Evolutionary conservation across 2,329 filamentous ascomycete species (phyloP), one percentile per base, ranked within the genome.

Genomic region (Calonectria pseudoturangicola): DNA sequence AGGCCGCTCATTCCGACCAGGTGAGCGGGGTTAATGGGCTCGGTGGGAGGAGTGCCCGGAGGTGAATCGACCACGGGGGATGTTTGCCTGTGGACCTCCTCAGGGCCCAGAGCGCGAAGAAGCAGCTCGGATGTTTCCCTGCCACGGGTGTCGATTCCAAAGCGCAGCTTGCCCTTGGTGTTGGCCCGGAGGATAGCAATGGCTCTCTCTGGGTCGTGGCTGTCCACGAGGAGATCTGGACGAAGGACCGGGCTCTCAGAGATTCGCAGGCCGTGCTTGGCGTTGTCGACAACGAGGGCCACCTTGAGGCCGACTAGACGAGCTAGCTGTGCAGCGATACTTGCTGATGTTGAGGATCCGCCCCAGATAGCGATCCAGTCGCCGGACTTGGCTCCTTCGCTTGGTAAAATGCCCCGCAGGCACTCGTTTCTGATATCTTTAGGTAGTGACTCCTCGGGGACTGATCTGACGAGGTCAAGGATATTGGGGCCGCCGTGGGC

Each of bases 331-430:
- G 93, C 87, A 0, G 90, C 87, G 8, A 94, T 86, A 74, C 92
- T 89, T 0, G 93, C 93, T 1, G 92, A 94, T 0, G 92, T 94
- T 0, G 92, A 93, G 1, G 92, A 94, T 2, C 91, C 93, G 70
- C 93, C 93, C 93, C 93, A 95, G 58, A 95, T 90, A 1, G 90
- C 91, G 47, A 95, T 83, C 90, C 92, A 95, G 72, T 95, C 93
- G 0, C 92, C 93, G 0, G 83, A 76, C 50, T 85, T 85, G 1
- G 91, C 89, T 10, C 91, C 85, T 74, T 94, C 92, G 0, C 81
- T 77, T 1, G 84, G 79, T 0, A 80, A 75, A 7, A 93, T 90
- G 0, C 88, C 87, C 0, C 87, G 81, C n/a, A 93, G 86, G 69
- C 91, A 92, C 80, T 95, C 93, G 5, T 86, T 80, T 2, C 87